Evolutionary conservation across 2,329 filamentous ascomycete genomes (phyloP), one percentile per base, ranked within the genome.

Genomic region (Colletotrichum spaethianum): DNA sequence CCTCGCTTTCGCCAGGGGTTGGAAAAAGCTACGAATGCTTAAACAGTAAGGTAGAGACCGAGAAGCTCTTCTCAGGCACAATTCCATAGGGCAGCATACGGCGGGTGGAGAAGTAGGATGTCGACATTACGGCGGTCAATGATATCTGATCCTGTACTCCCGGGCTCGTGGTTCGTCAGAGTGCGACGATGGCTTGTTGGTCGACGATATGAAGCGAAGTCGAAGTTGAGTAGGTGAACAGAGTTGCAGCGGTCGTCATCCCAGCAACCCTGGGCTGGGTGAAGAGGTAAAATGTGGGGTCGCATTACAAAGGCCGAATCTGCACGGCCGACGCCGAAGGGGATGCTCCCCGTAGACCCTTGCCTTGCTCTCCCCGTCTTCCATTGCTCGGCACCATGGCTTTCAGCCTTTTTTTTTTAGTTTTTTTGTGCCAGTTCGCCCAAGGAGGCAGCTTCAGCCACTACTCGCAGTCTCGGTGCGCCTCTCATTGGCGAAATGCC

Each of bases 281-380:
- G 53, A 42, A 42, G 44, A 53, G 40, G 59, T 64, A 70, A 70
- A 67, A 70, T 48, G 53, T 60, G 70, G 69, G 31, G 28, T 53
- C 18, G 40, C 20, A 26, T 2, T 38, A 11, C 33, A n/a, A 50
- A 40, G 44, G 46, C 60, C 33, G 46, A 52, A 63, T 46, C 38
- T 31, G 59, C 65, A 64, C 53, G 70, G 66, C 66, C 70, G 65
- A 61, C 46, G 28, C 69, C 59, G 65, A 69, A 59, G 23, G 42
- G 59, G 48, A 26, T 44, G 16, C 28, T 23, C 56, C 56, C 65
- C 44, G 36, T 61, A 31, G 8, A 16, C 50, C 50, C 28, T 20
- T 20, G 12, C 23, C 14, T 50, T 28, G 38, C 63, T 31, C 33
- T 23, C 40, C 50, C n/a, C 26, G 36, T 50, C 55, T n/a, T n/a